Conservation (phyloP, 1,139 yeast species). For the Saccharomyces hybrid region DNA sequence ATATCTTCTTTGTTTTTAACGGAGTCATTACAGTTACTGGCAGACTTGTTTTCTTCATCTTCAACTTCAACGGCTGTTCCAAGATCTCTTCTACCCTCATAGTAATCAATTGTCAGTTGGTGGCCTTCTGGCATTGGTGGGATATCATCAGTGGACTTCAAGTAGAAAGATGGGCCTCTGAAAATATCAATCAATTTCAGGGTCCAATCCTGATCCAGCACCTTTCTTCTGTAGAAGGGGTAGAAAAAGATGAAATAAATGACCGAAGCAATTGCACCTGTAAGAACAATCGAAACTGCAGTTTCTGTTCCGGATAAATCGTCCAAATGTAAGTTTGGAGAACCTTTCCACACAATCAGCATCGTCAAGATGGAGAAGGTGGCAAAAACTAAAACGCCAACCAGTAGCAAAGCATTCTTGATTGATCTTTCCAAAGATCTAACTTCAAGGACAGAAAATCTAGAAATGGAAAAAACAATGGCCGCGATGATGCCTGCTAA, state of each 20-base stretch:
- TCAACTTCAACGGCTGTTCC: constrained; percentile 19
- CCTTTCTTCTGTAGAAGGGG: constrained; percentile 58
- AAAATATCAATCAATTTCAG: constrained; percentile 50
- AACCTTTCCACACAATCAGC: constrained; percentile 64
- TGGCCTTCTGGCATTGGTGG: constrained; percentile 44
- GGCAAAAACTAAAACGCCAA: constrained; percentile 54
- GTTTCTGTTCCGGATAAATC: constrained; percentile 45
- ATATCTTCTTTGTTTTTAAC: constrained; percentile 3
- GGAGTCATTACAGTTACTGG: constrained; percentile 8
- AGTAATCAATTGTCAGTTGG: constrained; percentile 52
- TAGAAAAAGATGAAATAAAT: constrained; percentile 49
- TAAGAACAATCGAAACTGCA: constrained; percentile 53
- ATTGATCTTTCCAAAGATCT: constrained; percentile 35
- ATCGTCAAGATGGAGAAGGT: constrained; percentile 59
- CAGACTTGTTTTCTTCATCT: constrained; percentile 20
- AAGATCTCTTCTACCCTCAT: constrained; percentile 48
- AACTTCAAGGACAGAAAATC: constrained; percentile 54
- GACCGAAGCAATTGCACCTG: constrained; percentile 48
- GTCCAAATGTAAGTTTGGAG: constrained; percentile 54
- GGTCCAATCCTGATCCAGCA: constrained; percentile 62
- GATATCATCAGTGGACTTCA: constrained; percentile 39
- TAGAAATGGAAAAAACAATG: constrained; percentile 50
- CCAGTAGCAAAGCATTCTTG: constrained; percentile 46
- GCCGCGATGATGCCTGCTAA: constrained; percentile 62
- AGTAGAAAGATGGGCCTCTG: constrained; percentile 52